A percentile compares a stretch with the other conserved stretches of the same genome.
phyloP scores from a whole-genome alignment of 768 basidiomycete species.

The Psilocybe sp. region DNA sequence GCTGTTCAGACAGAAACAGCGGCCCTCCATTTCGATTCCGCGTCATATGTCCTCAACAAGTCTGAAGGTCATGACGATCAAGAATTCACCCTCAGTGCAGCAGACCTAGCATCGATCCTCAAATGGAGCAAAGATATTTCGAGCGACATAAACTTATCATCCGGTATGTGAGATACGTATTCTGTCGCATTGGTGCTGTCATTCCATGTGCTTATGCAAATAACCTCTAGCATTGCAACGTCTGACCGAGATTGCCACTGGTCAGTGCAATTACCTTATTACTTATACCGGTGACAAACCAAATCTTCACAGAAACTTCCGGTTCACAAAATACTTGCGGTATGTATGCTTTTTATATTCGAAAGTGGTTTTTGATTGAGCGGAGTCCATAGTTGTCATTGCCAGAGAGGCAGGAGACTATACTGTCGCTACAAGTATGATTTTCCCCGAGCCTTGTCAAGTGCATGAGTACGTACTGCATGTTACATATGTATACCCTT shows the following conservation, averaged over 20 bases:
- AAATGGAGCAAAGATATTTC: slow-evolving; percentile 77
- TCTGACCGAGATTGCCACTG: slow-evolving; percentile 69
- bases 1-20: slow-evolving; percentile 61
- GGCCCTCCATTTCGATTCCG: slow-evolving; percentile 21
- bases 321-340: slow-evolving; percentile 65
- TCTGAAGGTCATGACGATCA: slow-evolving; percentile 45
- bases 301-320: slow-evolving; percentile 47
- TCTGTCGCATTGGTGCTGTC: not conserved
- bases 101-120: slow-evolving; percentile 65
- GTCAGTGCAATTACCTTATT: slow-evolving; percentile 27
- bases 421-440: slow-evolving; percentile 65
- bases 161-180: slow-evolving; percentile 33
- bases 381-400: slow-evolving; percentile 47
- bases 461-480: slow-evolving; percentile 58
- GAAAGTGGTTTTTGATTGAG: not conserved
- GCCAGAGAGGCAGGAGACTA: slow-evolving; percentile 71
- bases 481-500: not conserved
- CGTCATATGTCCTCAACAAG: slow-evolving; percentile 26
- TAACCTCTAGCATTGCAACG: slow-evolving; percentile 49
- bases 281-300: not conserved
- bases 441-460: slow-evolving; percentile 55
- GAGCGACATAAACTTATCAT: slow-evolving; percentile 66
- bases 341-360: slow-evolving; percentile 15
- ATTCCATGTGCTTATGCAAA: not conserved
- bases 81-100: slow-evolving; percentile 54